Evolutionary conservation across 2,329 filamentous ascomycete species (phyloP), one percentile per base, ranked within the genome.

Genomic region (Beauveria caledonica): DNA sequence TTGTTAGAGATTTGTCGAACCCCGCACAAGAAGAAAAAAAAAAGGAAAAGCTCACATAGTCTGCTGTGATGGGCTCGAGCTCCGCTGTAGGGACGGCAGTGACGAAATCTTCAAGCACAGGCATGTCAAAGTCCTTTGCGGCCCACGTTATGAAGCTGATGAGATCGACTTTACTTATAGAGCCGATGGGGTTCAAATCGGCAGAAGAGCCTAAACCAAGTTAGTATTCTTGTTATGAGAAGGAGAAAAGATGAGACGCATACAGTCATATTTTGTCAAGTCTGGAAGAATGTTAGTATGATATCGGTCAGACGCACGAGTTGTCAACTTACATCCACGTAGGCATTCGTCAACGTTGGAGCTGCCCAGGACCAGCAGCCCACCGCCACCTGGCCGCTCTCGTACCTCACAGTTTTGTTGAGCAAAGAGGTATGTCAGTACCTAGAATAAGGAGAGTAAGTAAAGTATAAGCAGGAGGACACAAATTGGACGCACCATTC

Each of bases 121-220:
- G 85, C 2, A 90, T 74, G 6, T 78, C 70, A 71, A 87, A 89
- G 23, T 77, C 74, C 21, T 73, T 73, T 21, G 76, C 69, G 2
- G 83, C 79, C 77, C 82, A 89, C 40, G 70, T 71, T 63, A 88
- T 85, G 72, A 90, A 89, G 17, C 76, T 71, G 67, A 84, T 87
- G 2, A 88, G 77, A 65, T 90, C 87, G 2, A 79, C 82, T 69
- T 90, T 90, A 39, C 62, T 64, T 4, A 69, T 63, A 1, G 63
- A 64, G 65, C 67, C 66, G 3, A 69, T 66, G 0, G 68, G 68
- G 42, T 65, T 67, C 2, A 69, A 49, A 21, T 84, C 81, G 1
- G 77, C 81, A 8, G 76, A 80, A 66, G 68, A 65, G 33, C 40
- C 40, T 42, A 19, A 5, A 8, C 4, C 40, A n/a, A 42, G 40